Base-by-base conservation (phyloP, 208 protist species). In the Borovskyia barvae region DNA sequence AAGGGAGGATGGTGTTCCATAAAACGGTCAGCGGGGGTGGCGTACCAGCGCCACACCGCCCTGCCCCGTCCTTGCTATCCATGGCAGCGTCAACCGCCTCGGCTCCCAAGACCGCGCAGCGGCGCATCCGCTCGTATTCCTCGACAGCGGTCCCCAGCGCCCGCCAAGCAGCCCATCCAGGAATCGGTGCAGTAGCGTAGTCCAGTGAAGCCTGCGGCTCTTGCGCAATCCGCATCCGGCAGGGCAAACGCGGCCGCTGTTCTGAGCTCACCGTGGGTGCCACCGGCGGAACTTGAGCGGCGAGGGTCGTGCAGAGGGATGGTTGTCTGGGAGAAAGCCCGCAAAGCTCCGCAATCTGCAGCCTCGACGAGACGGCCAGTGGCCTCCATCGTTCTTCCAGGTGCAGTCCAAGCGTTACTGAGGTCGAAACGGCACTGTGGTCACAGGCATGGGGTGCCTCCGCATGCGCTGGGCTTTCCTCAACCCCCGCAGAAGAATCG, bases 1-100 rank as follows among this genome's bases (percentile, higher is more conserved):
- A n/a, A 2, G 64, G 15, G 19, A n/a, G 33, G 15, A 77, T 66
- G 35, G 64, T 68, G 12, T 67, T 40, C 71, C 71, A 77, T 24
- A 77, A 40, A 29, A 77, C 71, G 5, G 71, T 77, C 50, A 72
- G 41, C 7, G 65, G 65, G 3, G 39, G 20, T 11, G 57, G 7
- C 15, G 40, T 17, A 4, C 24, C 36, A 0, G 46, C 25, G 2
- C n/a, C 6, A 1, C 11, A 1, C 8, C 11, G 11, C 8, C 11
- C 35, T 14, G 11, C 35, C 11, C 11, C 14, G 35, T 17, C 53
- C 5, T 14, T 24, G 39, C 11, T 32, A 35, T 22, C 17, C 8
- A 33, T 12, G 20, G 5, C 17, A 11, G 33, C 12, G 2, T 12
- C 36, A 30, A 42, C 29, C 2, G 17, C 12, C 22, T 17, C 20